Evolutionary conservation across 2,329 filamentous ascomycete species (phyloP).

Genomic region (Colletotrichum agaves): DNA sequence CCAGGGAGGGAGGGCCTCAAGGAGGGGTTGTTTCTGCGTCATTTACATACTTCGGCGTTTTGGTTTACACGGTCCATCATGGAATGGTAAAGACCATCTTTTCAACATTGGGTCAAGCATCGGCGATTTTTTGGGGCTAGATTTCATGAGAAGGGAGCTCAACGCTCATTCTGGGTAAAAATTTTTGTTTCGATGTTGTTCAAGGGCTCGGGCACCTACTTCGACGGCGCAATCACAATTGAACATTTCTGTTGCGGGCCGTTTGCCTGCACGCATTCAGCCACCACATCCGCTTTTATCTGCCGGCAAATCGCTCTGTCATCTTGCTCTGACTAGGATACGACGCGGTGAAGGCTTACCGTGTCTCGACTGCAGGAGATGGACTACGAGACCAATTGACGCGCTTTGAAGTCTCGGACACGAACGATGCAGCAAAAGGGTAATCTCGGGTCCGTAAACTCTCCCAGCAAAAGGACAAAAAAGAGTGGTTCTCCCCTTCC

Average conservation of each 20-base stretch:
- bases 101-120: constrained; percentile 39
- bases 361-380: neutral
- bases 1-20: neutral
- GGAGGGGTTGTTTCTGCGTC: neutral
- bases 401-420: neutral
- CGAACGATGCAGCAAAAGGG: neutral
- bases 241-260: neutral
- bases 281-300: neutral
- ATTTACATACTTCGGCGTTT: constrained; percentile 22
- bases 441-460: too few species aligned
- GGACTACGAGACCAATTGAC: neutral
- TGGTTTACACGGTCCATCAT: constrained; percentile 27
- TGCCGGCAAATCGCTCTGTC: constrained; percentile 4
- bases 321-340: neutral
- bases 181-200: neutral
- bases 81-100: constrained; percentile 36
- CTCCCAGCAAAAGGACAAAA: constrained; percentile 39
- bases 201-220: neutral
- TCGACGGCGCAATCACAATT: constrained; percentile 17
- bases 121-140: constrained; percentile 28
- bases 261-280: neutral
- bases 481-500: constrained; percentile 24
- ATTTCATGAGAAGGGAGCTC: constrained; percentile 37
- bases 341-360: constrained; percentile 17
- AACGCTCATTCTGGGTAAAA: constrained; percentile 35